Percentiles rank a stretch among this genome's conserved stretches.
Evolutionary conservation across 257 asterid species (phyloP).

Genomic region (Mitragyna speciosa): DNA sequence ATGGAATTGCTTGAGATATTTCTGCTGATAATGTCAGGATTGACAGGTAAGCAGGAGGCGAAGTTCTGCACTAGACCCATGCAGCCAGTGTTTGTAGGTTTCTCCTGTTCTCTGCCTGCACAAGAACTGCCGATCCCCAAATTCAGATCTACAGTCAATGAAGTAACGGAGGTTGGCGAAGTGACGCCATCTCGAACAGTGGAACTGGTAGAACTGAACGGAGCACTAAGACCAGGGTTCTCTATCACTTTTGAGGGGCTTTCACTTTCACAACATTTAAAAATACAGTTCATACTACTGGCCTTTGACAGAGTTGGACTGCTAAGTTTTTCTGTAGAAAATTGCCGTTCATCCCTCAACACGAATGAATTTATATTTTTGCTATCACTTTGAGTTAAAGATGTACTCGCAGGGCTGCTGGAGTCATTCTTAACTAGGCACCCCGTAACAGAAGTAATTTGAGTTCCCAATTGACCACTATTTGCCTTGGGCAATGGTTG

Average conservation of each 20-base stretch:
- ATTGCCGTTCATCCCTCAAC: slow-evolving; percentile 35
- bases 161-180: slow-evolving; percentile 62
- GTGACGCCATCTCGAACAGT: slow-evolving; percentile 27
- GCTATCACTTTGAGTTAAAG: slow-evolving; percentile 36
- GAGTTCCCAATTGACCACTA: slow-evolving; percentile 27
- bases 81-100: slow-evolving; percentile 15
- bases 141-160: slow-evolving; percentile 62
- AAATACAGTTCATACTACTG: slow-evolving; percentile 17
- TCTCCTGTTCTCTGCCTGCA: slow-evolving; percentile 33
- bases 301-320: slow-evolving; percentile 33
- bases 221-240: slow-evolving; percentile 16
- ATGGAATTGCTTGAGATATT: slow-evolving; percentile 19
- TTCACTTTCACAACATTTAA: slow-evolving; percentile 32
- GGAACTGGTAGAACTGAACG: slow-evolving; percentile 32
- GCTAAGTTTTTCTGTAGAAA: slow-evolving; percentile 33
- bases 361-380: slow-evolving; percentile 30
- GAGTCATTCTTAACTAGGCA: slow-evolving; percentile 41
- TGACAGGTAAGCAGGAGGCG: slow-evolving; percentile 16
- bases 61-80: slow-evolving; percentile 16
- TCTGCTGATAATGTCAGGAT: slow-evolving; percentile 13
- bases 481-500: slow-evolving; percentile 37
- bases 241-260: slow-evolving; percentile 26
- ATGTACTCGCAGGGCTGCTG: slow-evolving; percentile 27
- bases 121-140: slow-evolving; percentile 38
- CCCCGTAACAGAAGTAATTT: slow-evolving; percentile 46